Evolutionary conservation across 768 basidiomycete species (phyloP), one percentile per base, ranked within the genome.

Genomic region (Strobilomyces confusus): DNA sequence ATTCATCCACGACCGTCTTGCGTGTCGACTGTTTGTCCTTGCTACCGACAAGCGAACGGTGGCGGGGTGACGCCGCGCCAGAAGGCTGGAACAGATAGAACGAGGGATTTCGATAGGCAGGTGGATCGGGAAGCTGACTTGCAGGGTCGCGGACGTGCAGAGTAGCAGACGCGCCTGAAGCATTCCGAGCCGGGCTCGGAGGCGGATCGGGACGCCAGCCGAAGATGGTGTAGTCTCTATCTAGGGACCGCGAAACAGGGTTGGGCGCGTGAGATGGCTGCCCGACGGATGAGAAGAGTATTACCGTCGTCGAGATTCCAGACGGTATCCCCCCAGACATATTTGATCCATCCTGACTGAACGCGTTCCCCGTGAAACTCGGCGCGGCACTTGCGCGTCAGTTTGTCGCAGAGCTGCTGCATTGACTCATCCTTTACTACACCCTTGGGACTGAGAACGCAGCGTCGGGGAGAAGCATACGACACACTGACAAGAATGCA

Each of bases 251-350:
- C n/a, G 29, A 20, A 41, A 48, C 48, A 19, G 49, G 44, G 23
- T 36, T 20, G 29, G 30, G 43, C 22, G 32, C 19, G 44, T 3
- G 15, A 4, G 15, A 22, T 5, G 26, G 26, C 15, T 9, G 17
- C 40, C 44, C 25, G 33, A 7, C 20, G 25, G 32, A 40, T 19
- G 19, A 33, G 32, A 44, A 20, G 22, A 30, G 15, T 67, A 73
- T 63, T 62, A 88, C 93, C 93, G 63, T 98, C 94, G 65, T 95
- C 92, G 12, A 98, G 72, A 63, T 89, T 87, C 90, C 90, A 97
- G 45, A 90, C 68, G 0, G 82, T 75, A 14, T 83, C 81, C 58
- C 84, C 83, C 75, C 82, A 94, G 56, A 88, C 81, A 65, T 98
- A 98, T 63, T 93, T 92, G 44, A 95, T 73, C 82, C 91, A 92